Conservation (phyloP, 106 monocot species). For the Vanilla planifolia region DNA sequence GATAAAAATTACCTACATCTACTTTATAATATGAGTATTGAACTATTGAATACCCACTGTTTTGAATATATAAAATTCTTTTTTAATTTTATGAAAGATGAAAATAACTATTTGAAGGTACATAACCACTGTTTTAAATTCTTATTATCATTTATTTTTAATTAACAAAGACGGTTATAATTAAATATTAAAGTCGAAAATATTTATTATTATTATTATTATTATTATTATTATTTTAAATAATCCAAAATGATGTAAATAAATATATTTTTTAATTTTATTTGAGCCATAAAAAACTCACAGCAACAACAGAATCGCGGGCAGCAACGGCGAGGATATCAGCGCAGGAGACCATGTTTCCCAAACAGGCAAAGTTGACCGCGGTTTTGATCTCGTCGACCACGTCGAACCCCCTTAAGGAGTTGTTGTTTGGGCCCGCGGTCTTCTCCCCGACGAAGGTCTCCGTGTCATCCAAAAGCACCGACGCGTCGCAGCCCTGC, state of each 20-base stretch:
- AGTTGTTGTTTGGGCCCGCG: slow-evolving; percentile 28
- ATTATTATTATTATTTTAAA: neutral
- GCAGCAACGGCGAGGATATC: slow-evolving; percentile 43
- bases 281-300: slow-evolving; percentile 8
- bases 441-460: slow-evolving; percentile 36
- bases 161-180: neutral
- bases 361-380: slow-evolving; percentile 14
- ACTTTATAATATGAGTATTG: too few relatives aligned
- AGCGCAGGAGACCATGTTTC: slow-evolving; percentile 32
- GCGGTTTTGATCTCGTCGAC: slow-evolving; percentile 27
- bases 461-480: slow-evolving; percentile 30
- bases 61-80: neutral
- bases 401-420: slow-evolving; percentile 31
- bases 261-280: neutral
- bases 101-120: neutral
- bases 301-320: slow-evolving; percentile 26
- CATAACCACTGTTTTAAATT: neutral
- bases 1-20: too few relatives aligned
- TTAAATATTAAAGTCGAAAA: neutral
- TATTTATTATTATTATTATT: neutral
- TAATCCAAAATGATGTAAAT: neutral
- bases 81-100: neutral
- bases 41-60: too few relatives aligned
- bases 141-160: neutral
- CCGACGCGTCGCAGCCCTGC: slow-evolving; percentile 37